Evolutionary conservation across 495 filamentous ascomycete genomes (phyloP), one percentile per base, ranked within the genome.

Genomic region (Lepidopterella palustris): DNA sequence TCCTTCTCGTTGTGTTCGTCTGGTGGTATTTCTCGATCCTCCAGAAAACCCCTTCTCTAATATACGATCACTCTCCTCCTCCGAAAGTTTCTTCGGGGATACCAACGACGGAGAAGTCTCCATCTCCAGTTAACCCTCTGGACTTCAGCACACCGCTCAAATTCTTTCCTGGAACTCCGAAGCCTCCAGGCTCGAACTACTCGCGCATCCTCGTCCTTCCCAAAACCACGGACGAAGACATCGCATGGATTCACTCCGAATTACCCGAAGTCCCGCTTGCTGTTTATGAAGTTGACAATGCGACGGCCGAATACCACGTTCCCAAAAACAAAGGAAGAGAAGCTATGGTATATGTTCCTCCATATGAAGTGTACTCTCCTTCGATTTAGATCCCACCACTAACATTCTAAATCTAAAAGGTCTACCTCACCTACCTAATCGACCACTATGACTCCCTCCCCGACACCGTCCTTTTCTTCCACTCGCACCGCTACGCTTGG

Each of bases 251-350:
- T 53, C 18, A 53, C n/a, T 42, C 25, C 27, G 66, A 69, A 39
- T 31, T 69, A n/a, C 55, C 55, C 5, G 59, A 61, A 6, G n/a
- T 53, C 21, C 60, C 51, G 45, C 20, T 62, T n/a, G 57, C 58
- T 20, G 53, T 68, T 5, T 68, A 68, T 49, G 58, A 65, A 29
- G 61, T 68, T 35, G 66, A 68, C 40, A 65, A 68, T 55, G 55
- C 58, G 45, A 51, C 55, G 42, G 62, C 56, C 11, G 52, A 55
- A 47, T 57, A 56, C 49, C 61, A 59, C 20, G 47, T 68, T 2
- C 66, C 66, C 5, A 55, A 63, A 62, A 68, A 68, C 27, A 68
- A 68, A 53, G 66, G 66, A 8, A 53, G 62, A 4, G 66, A 68
- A 50, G 66, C 66, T 23, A 68, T 68, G 66, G 66, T 65, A 59